Evolutionary conservation across 2,329 filamentous ascomycete genomes (phyloP).

Genomic region (Epicoccum nigrum): DNA sequence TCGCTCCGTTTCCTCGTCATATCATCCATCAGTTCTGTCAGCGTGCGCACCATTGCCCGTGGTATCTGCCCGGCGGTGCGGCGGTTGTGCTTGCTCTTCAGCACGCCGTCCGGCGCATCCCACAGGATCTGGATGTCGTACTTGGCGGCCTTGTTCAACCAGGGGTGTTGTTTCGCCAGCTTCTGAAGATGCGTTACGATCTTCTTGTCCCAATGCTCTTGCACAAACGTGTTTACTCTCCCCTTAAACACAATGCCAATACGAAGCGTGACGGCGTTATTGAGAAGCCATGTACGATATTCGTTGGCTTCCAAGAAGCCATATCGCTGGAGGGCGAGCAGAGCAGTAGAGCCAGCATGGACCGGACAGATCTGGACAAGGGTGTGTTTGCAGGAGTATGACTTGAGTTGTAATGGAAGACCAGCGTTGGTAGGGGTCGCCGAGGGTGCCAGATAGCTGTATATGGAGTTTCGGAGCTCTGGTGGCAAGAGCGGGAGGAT

Average conservation of each 20-base stretch:
- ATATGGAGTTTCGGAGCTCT: constrained; percentile 41
- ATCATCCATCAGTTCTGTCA: constrained; percentile 25
- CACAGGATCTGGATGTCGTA: constrained; percentile 37
- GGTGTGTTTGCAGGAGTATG: constrained; percentile 34
- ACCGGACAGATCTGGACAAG: constrained; percentile 30
- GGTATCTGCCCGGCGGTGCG: constrained; percentile 25
- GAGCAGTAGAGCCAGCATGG: constrained; percentile 27
- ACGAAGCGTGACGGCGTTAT: constrained; percentile 25
- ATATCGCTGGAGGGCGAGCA: constrained; percentile 30
- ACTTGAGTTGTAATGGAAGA: constrained; percentile 33
- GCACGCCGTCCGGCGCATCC: constrained; percentile 24
- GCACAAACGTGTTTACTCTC: constrained; percentile 33
- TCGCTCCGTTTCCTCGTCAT: constrained; percentile 20
- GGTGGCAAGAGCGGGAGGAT: constrained; percentile 37
- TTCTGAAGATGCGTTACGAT: constrained; percentile 30
- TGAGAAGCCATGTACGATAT: constrained; percentile 32
- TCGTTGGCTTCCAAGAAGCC: constrained; percentile 34
- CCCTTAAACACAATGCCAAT: constrained; percentile 35
- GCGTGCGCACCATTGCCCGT: constrained; percentile 24
- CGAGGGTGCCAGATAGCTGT: constrained; percentile 27
- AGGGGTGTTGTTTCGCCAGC: constrained; percentile 30
- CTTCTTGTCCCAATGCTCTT: constrained; percentile 38
- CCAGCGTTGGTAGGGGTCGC: constrained; percentile 9
- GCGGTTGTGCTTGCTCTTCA: constrained; percentile 25
- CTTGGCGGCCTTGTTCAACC: constrained; percentile 30